These are phyloP conservation scores for Thinopyrum elongatum DNA, from an alignment of 176 grass and related monocot genomes.

Conservation along the genomic window DNA sequence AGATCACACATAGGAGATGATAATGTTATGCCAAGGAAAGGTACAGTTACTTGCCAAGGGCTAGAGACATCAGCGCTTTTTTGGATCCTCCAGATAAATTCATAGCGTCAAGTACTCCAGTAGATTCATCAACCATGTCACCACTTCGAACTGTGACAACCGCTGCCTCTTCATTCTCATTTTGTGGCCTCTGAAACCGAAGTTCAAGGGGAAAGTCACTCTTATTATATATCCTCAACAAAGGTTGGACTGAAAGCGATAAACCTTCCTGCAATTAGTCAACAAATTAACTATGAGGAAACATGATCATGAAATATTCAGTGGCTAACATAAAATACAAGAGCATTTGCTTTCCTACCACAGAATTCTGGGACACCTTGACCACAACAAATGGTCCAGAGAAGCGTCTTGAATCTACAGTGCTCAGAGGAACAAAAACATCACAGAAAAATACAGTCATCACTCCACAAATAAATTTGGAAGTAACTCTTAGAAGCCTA, in stretches of 20 bases:
- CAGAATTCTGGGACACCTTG: slow-evolving; percentile 66
- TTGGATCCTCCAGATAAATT: slow-evolving; percentile 77
- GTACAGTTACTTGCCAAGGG: slow-evolving; percentile 58
- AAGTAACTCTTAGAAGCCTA: not conserved
- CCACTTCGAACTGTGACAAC: slow-evolving; percentile 66
- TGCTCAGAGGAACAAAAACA: slow-evolving; percentile 7
- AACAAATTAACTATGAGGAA: slow-evolving; percentile 29
- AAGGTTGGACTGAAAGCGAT: slow-evolving; percentile 72
- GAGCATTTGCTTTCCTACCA: slow-evolving; percentile 44
- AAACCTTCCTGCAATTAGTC: slow-evolving; percentile 67
- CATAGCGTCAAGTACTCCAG: slow-evolving; percentile 62
- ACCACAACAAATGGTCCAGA: slow-evolving; percentile 85
- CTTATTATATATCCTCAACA: slow-evolving; percentile 78
- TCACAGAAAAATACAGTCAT: not conserved
- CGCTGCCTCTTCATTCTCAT: slow-evolving; percentile 53
- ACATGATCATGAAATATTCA: slow-evolving; percentile 21
- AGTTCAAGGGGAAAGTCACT: slow-evolving; percentile 71
- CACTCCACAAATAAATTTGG: not conserved
- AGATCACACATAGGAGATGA: not conserved
- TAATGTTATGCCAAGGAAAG: slow-evolving; percentile 26
- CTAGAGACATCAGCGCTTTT: slow-evolving; percentile 77
- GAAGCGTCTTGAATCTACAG: slow-evolving; percentile 62
- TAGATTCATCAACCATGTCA: slow-evolving; percentile 79
- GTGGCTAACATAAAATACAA: slow-evolving; percentile 19
- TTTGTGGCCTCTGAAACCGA: slow-evolving; percentile 59